Percentiles rank a stretch among this genome's conserved stretches.
Conservation (phyloP, 2,329 filamentous ascomycete species). For the Alternaria panax region DNA sequence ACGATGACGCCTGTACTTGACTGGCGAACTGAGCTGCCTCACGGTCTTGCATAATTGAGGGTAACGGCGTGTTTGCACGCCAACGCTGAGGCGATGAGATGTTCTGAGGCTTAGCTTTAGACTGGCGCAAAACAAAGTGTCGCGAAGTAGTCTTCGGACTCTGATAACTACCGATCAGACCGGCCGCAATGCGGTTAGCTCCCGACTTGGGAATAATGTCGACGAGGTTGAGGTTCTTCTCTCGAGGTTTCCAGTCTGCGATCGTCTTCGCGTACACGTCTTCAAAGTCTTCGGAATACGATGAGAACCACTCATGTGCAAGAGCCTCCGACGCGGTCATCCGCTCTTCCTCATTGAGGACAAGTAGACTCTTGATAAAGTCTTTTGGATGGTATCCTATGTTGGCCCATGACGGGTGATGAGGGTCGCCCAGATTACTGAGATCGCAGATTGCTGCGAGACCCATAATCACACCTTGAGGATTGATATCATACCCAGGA, state of each 20-base stretch:
- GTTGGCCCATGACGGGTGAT: constrained; percentile 52
- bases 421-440: constrained; percentile 50
- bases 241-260: constrained; percentile 59
- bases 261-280: constrained; percentile 59
- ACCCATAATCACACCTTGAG: constrained; percentile 37
- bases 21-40: constrained; percentile 16
- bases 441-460: constrained; percentile 54
- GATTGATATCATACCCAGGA: constrained; percentile 33
- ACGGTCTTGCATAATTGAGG: constrained; percentile 18
- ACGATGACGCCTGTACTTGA: not conserved
- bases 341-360: constrained; percentile 58
- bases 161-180: not conserved
- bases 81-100: constrained; percentile 12
- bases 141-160: constrained; percentile 3
- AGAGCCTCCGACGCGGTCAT: constrained; percentile 63
- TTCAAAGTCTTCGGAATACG: constrained; percentile 57
- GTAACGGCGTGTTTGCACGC: constrained; percentile 22
- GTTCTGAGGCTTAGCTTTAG: not conserved
- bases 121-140: constrained; percentile 1
- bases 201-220: constrained; percentile 30
- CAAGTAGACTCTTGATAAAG: constrained; percentile 62
- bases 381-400: constrained; percentile 57
- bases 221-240: constrained; percentile 35
- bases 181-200: not conserved
- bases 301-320: constrained; percentile 63